Conservation (phyloP, 805 yeast genomes). For the Wickerhamiella allomyrinae region DNA sequence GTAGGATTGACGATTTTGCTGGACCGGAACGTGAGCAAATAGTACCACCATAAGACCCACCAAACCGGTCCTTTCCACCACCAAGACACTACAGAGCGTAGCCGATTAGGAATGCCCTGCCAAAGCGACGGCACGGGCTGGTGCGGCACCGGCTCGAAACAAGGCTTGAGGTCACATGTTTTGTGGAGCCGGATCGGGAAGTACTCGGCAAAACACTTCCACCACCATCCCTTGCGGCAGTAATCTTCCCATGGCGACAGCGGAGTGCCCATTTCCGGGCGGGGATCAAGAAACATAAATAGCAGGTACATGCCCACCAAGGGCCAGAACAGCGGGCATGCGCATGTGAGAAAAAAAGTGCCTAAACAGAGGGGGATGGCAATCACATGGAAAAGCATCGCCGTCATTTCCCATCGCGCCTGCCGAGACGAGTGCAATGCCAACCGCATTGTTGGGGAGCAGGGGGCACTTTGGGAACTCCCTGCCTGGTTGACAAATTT, state of each 20-base stretch:
- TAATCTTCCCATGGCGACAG: conserved; percentile 40
- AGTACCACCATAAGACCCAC: conserved; percentile 10
- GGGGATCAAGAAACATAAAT: conserved; percentile 43
- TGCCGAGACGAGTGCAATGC: neutral
- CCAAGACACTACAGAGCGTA: neutral
- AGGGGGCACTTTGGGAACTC: neutral
- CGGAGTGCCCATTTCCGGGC: conserved; percentile 65
- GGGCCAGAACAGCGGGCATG: conserved; percentile 56
- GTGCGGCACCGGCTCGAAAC: conserved; percentile 28
- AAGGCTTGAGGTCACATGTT: conserved; percentile 56
- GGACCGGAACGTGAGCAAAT: conserved; percentile 1
- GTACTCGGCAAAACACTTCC: conserved; percentile 62
- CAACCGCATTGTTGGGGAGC: neutral
- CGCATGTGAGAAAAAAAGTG: conserved; percentile 39
- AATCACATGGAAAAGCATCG: conserved; percentile 59
- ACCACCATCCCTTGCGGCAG: conserved; percentile 43
- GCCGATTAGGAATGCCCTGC: neutral
- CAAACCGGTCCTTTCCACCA: conserved; percentile 3
- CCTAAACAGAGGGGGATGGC: conserved; percentile 40
- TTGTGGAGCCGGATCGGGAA: conserved; percentile 68
- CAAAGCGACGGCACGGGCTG: conserved; percentile 3
- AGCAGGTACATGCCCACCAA: conserved; percentile 44
- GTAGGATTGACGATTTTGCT: conserved; percentile 33
- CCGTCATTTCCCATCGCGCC: conserved; percentile 46
- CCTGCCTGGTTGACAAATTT: neutral